Evolutionary conservation across 2,329 filamentous ascomycete species (phyloP).

Genomic region (Xylaria sp.): DNA sequence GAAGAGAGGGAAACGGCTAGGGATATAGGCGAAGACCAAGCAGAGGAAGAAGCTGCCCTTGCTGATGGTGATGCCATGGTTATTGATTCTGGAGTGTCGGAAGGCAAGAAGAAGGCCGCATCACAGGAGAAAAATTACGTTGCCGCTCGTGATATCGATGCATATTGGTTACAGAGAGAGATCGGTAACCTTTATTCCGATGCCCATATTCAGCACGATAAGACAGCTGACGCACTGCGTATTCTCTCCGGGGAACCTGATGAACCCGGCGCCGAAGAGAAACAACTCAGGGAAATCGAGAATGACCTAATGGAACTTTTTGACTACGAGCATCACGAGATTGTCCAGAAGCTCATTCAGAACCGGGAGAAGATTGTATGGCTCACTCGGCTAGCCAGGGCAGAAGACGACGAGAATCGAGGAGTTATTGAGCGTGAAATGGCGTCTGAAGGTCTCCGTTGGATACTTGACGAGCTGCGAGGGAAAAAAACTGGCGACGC

Average conservation of each 20-base stretch:
- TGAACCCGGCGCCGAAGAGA: conserved; percentile 79
- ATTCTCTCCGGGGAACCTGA: conserved; percentile 82
- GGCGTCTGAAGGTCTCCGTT: conserved; percentile 84
- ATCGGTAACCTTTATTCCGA: conserved; percentile 90
- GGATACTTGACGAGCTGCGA: conserved; percentile 87
- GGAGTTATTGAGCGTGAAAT: conserved; percentile 89
- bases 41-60: conserved; percentile 61
- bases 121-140: conserved; percentile 71
- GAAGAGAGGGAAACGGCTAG: conserved; percentile 65
- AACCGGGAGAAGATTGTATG: conserved; percentile 96
- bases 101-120: conserved; percentile 59
- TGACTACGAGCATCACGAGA: conserved; percentile 94
- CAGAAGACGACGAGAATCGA: conserved; percentile 81
- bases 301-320: conserved; percentile 99
- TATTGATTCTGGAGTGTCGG: conserved; percentile 74
- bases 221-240: conserved; percentile 84
- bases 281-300: conserved; percentile 89
- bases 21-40: conserved; percentile 59
- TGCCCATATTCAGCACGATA: conserved; percentile 92
- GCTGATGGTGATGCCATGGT: conserved; percentile 81
- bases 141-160: conserved; percentile 90
- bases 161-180: conserved; percentile 95
- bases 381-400: conserved; percentile 87
- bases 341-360: conserved; percentile 89
- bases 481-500: conserved; percentile 73